Percentiles rank a stretch among this genome's conserved stretches.
phyloP scores from a whole-genome alignment of 306 rosid species.

The Quercus cerris region DNA sequence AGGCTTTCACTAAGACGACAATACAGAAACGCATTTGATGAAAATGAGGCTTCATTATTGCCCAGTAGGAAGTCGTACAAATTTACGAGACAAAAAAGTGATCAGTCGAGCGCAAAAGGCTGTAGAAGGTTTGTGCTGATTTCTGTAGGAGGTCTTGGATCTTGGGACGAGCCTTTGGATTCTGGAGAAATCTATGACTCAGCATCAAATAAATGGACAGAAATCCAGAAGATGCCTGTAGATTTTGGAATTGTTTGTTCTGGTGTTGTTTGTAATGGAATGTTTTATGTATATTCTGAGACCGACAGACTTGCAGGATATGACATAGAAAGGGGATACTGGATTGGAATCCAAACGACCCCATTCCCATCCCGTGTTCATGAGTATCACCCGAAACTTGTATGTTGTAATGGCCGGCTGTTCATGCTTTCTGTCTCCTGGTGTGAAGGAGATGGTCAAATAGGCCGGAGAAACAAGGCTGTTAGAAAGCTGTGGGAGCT shows the following conservation, averaged over 20 bases:
- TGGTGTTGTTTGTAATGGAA: constrained; percentile 80
- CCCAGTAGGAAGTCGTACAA: constrained; percentile 64
- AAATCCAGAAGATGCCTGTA: constrained; percentile 73
- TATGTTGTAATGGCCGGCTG: constrained; percentile 65
- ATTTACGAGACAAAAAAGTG: constrained; percentile 66
- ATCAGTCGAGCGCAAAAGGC: constrained; percentile 56
- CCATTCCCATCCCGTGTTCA: constrained; percentile 72
- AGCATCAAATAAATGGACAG: constrained; percentile 81
- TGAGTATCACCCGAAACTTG: constrained; percentile 88
- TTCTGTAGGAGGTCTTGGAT: constrained; percentile 90
- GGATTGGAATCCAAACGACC: constrained; percentile 77
- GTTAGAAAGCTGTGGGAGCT: constrained; percentile 94
- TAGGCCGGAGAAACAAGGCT: constrained; percentile 93
- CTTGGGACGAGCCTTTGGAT: constrained; percentile 96
- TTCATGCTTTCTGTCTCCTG: constrained; percentile 91
- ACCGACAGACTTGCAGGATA: constrained; percentile 84
- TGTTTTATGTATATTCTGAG: constrained; percentile 92
- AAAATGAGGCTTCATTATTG: constrained; percentile 51
- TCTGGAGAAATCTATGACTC: constrained; percentile 95
- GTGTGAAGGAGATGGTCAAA: constrained; percentile 99
- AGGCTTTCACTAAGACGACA: constrained; percentile 89
- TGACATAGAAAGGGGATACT: constrained; percentile 75
- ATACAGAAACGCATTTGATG: constrained; percentile 52
- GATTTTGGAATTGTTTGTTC: constrained; percentile 80
- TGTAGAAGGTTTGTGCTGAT: constrained; percentile 70